These are phyloP conservation scores for Leucocoprinus sp. DNA, from an alignment of 768 basidiomycete genomes.

Conservation along the genomic window DNA sequence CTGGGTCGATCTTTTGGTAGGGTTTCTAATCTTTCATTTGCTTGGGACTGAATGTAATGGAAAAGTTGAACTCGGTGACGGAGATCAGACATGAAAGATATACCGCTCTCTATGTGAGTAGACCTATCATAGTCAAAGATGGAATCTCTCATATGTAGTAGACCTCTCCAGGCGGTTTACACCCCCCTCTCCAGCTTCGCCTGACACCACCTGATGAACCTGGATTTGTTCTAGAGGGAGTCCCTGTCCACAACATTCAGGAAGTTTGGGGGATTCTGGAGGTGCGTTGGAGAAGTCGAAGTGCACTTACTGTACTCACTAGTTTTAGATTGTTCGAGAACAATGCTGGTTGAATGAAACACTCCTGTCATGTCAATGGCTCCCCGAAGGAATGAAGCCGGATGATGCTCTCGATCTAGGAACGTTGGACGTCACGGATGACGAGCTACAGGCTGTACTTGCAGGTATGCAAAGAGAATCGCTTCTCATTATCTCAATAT, in stretches of 20 bases:
- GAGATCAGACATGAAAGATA: conserved; percentile 53
- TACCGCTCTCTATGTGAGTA: conserved; percentile 56
- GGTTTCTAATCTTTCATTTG: conserved; percentile 16
- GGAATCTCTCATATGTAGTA: conserved; percentile 19
- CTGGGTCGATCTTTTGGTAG: conserved; percentile 61
- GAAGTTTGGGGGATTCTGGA: conserved; percentile 74
- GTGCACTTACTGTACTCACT: background rate
- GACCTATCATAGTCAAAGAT: background rate
- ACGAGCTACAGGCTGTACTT: conserved; percentile 57
- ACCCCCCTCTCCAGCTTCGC: conserved; percentile 64
- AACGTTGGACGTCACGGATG: conserved; percentile 35
- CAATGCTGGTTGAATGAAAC: conserved; percentile 81
- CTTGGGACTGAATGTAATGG: background rate
- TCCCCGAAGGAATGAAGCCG: conserved; percentile 36
- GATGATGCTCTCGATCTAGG: conserved; percentile 21
- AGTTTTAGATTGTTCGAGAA: conserved; percentile 58
- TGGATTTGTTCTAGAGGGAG: conserved; percentile 62
- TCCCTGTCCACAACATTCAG: conserved; percentile 64
- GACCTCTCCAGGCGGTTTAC: conserved; percentile 56
- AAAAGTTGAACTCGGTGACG: conserved; percentile 47
- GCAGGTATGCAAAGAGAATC: conserved; percentile 34
- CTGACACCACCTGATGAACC: conserved; percentile 66
- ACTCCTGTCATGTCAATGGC: conserved; percentile 55
- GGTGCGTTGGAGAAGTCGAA: conserved; percentile 26
- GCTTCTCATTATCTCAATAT: background rate